Conservation (phyloP, 257 asterid species). For the Przewalskia tangutica region DNA sequence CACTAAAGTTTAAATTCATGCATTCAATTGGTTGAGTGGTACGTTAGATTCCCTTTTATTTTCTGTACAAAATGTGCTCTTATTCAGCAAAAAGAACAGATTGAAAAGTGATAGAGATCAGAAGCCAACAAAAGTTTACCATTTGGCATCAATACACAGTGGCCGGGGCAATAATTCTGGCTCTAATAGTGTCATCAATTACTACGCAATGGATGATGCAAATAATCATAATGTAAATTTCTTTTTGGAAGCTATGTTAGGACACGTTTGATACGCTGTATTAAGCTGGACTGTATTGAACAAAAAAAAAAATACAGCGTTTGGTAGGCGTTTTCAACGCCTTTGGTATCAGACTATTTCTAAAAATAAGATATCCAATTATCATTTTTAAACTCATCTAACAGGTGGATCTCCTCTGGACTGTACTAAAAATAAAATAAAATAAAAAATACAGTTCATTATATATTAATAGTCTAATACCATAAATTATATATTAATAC, state of each 20-base stretch:
- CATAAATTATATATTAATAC: no score
- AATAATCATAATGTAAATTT: not conserved
- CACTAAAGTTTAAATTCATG: conserved; percentile 14
- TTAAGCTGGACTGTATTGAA: no score
- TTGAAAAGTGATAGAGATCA: not conserved
- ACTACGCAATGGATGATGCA: not conserved
- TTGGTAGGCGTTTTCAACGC: no score
- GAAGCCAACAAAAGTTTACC: not conserved
- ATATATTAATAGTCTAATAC: no score
- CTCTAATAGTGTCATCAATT: not conserved
- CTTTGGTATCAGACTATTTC: no score
- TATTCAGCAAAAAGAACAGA: conserved; percentile 10
- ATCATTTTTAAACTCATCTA: no score
- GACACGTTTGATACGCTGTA: no score
- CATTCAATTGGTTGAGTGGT: not conserved
- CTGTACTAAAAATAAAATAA: no score
- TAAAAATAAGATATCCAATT: no score
- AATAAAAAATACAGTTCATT: no score
- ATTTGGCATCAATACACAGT: not conserved
- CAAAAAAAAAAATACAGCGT: no score
- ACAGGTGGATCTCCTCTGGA: no score
- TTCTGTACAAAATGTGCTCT: not conserved
- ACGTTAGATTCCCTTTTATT: not conserved
- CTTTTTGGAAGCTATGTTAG: not conserved
- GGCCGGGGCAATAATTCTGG: not conserved